Evolutionary conservation across 106 monocot genomes (phyloP), one percentile per base, ranked within the genome.

Genomic region (Triglochin maritima): DNA sequence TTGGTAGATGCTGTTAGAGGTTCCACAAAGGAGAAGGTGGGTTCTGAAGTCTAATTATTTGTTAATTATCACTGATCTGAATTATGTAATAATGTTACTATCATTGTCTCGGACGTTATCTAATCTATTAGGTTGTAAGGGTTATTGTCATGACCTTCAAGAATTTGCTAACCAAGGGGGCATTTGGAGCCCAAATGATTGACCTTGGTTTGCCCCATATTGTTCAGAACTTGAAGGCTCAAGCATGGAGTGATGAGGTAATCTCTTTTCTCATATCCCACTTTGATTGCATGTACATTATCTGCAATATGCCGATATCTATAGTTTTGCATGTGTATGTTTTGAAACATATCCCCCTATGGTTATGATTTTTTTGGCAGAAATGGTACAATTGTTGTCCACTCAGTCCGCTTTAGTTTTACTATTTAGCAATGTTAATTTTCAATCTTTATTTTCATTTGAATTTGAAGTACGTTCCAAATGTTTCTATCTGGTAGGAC

Each of bases 161-260:
- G 70, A 98, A 98, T 80, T 69, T 98, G 63, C 81, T 98, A 44
- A 69, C 80, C 5, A 88, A 82, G 60, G 84, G 82, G 29, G 82
- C 86, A 17, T 98, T 88, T 86, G 92, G 85, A 15, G 86, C 86
- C 9, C 91, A 98, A 72, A 98, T 92, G 98, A 77, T 92, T 62
- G 92, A 98, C 68, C 82, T 89, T 61, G 98, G 92, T 62, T 77
- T 98, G 76, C 86, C 88, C 49, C 91, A 98, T 59, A 84, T 89
- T 70, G 91, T 98, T 4, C 88, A 88, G 44, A 86, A 74, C 70
- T 67, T 98, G 53, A 98, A 98, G 77, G 80, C 79, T 50, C 98
- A 92, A 64, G 88, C 98, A 15, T 98, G 98, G 92, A 98, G 82
- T 75, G 98, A 92, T 81, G 98, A 98, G 98, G 98, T 98, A 17